These are phyloP conservation scores for Vitis labrusca DNA, from an alignment of 164 flowering plant genomes.

Conservation along the genomic window DNA sequence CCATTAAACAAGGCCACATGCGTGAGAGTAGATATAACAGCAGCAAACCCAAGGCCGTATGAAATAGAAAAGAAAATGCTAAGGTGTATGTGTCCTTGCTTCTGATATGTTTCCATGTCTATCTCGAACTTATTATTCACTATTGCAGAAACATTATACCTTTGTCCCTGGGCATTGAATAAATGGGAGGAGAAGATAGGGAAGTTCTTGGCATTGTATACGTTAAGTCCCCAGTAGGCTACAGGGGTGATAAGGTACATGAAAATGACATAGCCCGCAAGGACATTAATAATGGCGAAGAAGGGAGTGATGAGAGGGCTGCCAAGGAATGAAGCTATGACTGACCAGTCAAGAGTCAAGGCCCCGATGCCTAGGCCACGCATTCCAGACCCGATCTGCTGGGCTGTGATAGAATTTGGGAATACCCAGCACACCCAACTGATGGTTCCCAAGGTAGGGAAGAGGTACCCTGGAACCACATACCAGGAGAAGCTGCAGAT, in stretches of 20 bases:
- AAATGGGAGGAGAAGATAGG: constrained; percentile 44
- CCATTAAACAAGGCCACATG: constrained; percentile 44
- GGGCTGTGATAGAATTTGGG: constrained; percentile 54
- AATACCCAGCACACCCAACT: constrained; percentile 54
- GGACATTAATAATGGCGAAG: constrained; percentile 49
- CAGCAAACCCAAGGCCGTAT: constrained; percentile 39
- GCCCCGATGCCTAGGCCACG: constrained; percentile 57
- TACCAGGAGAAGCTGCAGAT: constrained; percentile 54
- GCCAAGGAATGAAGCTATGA: constrained; percentile 38
- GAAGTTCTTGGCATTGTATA: constrained; percentile 42
- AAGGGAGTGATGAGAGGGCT: constrained; percentile 57
- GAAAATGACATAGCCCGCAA: constrained; percentile 33
- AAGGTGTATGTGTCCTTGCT: constrained; percentile 29
- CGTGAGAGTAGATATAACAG: constrained; percentile 31
- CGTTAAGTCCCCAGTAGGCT: constrained; percentile 47
- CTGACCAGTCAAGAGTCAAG: constrained; percentile 56
- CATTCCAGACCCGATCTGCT: constrained; percentile 64
- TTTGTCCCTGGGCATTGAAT: constrained; percentile 22
- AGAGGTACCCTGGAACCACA: constrained; percentile 51
- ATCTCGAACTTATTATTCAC: constrained; percentile 36
- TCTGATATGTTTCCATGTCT: constrained; percentile 21
- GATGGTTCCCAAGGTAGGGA: constrained; percentile 34
- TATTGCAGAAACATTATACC: constrained; percentile 27
- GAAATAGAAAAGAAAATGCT: constrained; percentile 36
- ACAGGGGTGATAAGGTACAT: constrained; percentile 41